These are phyloP conservation scores for Scheffersomyces stambukii DNA, from an alignment of 1,139 yeast species.

Conservation along the genomic window DNA sequence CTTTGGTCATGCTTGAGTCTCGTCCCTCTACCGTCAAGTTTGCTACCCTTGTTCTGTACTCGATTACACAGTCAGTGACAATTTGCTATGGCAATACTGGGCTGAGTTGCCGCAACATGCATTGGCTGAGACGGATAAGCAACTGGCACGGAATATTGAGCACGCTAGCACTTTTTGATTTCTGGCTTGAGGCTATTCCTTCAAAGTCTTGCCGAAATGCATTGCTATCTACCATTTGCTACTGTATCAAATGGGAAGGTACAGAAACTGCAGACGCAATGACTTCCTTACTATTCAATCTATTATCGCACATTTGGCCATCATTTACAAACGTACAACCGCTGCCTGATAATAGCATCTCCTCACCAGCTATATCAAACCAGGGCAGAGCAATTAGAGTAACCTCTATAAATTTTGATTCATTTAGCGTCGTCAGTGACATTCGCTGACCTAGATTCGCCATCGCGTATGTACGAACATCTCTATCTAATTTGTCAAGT, in stretches of 20 bases:
- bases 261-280: slow-evolving; percentile 5
- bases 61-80: no score
- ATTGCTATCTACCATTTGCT: slow-evolving; percentile 8
- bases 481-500: slow-evolving; percentile 16
- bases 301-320: not conserved
- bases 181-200: slow-evolving; percentile 9
- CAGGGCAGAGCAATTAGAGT: slow-evolving; percentile 14
- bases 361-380: not conserved
- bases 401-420: slow-evolving; percentile 27
- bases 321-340: not conserved
- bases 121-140: no score
- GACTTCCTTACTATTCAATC: slow-evolving; percentile 1
- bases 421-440: slow-evolving; percentile 26
- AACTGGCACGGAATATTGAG: slow-evolving; percentile 9
- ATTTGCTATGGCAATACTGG: no score
- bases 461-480: no score
- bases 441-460: slow-evolving; percentile 4
- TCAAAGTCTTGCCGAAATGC: slow-evolving; percentile 4
- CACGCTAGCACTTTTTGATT: slow-evolving; percentile 6
- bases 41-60: no score
- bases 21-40: no score
- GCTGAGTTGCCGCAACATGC: no score
- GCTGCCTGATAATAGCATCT: no score
- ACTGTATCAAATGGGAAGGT: slow-evolving; percentile 9
- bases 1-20: no score